phyloP scores from a whole-genome alignment of 257 asterid genomes.

The Rehmannia glutinosa region DNA sequence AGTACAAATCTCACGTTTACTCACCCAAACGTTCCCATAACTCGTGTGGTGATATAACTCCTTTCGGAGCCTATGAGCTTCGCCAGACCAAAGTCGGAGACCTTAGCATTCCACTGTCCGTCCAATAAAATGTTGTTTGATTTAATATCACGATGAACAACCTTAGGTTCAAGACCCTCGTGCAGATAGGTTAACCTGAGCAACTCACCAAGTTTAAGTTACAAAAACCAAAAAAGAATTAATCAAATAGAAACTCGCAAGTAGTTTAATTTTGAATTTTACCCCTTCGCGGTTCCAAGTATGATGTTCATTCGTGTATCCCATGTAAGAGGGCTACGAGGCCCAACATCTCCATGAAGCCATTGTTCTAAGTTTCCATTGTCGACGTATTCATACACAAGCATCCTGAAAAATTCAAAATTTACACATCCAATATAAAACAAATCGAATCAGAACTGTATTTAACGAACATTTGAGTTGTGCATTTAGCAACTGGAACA shows the following conservation, averaged over 20 bases:
- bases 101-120: conserved; percentile 73
- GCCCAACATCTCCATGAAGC: conserved; percentile 98
- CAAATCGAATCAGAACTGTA: neutral
- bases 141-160: conserved; percentile 90
- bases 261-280: conserved; percentile 1
- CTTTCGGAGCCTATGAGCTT: conserved; percentile 80
- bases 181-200: conserved; percentile 82
- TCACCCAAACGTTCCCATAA: conserved; percentile 99
- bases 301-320: conserved; percentile 73
- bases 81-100: conserved; percentile 91
- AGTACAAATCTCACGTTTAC: conserved; percentile 7
- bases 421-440: neutral
- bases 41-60: conserved; percentile 85
- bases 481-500: neutral
- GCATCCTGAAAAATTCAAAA: conserved; percentile 50
- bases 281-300: conserved; percentile 95
- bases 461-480: neutral
- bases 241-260: neutral
- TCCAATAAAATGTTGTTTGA: conserved; percentile 88
- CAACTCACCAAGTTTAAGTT: conserved; percentile 15
- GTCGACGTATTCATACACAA: conserved; percentile 80
- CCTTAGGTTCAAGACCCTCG: conserved; percentile 94
- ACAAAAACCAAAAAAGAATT: neutral
- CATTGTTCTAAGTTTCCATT: conserved; percentile 93
- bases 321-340: conserved; percentile 84